phyloP scores from a whole-genome alignment of 305 asterid genomes.

The Euphrasia arctica region DNA sequence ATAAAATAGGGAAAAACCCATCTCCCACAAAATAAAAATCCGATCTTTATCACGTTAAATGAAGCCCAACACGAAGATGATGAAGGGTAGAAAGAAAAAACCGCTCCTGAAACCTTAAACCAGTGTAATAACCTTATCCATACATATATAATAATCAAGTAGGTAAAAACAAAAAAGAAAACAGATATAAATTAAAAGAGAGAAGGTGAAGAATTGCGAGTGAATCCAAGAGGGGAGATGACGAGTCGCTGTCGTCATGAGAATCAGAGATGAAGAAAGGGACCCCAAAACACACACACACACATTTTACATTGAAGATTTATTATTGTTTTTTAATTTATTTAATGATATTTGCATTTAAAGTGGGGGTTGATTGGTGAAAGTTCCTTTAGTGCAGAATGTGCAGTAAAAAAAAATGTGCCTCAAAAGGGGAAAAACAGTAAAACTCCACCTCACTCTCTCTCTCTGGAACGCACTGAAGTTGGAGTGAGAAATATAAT shows the following conservation, averaged over 20 bases:
- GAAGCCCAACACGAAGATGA: background rate
- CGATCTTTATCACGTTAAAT: background rate
- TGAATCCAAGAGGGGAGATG: constrained; percentile 31
- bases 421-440: constrained; percentile 23
- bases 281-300: constrained; percentile 32
- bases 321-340: background rate
- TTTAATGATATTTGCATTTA: constrained; percentile 23
- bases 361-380: constrained; percentile 7
- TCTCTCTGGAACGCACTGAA: constrained; percentile 27
- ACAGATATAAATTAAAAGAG: background rate
- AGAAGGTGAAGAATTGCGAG: background rate
- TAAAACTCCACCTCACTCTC: background rate
- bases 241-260: constrained; percentile 84
- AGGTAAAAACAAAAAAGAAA: background rate
- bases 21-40: background rate
- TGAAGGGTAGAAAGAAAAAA: background rate
- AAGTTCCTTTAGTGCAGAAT: constrained; percentile 21
- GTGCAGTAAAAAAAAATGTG: constrained; percentile 25
- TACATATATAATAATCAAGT: background rate
- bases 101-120: background rate
- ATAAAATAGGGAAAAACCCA: background rate
- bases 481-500: background rate
- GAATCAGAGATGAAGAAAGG: constrained; percentile 74
- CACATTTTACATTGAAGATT: background rate
- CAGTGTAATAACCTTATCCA: background rate